Conservation (phyloP, 441 rosid species). For the Jatropha podagrica region DNA sequence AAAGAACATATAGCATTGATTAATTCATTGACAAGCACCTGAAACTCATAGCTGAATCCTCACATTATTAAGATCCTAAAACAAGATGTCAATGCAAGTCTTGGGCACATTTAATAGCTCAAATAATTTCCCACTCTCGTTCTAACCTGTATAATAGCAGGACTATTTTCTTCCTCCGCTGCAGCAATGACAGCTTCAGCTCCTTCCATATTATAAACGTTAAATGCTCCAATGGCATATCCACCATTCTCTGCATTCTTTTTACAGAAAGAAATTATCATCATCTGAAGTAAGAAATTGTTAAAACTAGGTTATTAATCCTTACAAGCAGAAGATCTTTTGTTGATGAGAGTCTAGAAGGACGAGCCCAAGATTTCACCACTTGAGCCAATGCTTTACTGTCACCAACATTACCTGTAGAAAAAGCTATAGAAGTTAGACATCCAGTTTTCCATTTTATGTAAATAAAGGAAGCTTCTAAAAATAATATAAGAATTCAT, state of each 20-base stretch:
- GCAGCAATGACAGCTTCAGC: slow-evolving; percentile 93
- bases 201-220: slow-evolving; percentile 95
- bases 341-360: slow-evolving; percentile 59
- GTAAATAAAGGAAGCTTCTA: slow-evolving; percentile 5
- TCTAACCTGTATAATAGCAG: slow-evolving; percentile 90
- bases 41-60: slow-evolving; percentile 4
- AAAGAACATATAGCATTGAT: slow-evolving; percentile 13
- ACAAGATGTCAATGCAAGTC: background rate
- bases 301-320: slow-evolving; percentile 14
- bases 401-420: slow-evolving; percentile 88
- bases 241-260: slow-evolving; percentile 86
- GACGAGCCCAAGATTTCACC: slow-evolving; percentile 87
- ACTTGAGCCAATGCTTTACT: slow-evolving; percentile 77
- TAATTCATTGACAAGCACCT: slow-evolving; percentile 7
- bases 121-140: background rate
- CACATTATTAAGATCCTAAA: background rate
- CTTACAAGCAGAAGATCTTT: slow-evolving; percentile 78
- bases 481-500: slow-evolving; percentile 9
- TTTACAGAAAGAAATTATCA: slow-evolving; percentile 29
- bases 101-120: background rate
- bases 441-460: slow-evolving; percentile 12
- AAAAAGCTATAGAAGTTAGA: slow-evolving; percentile 15
- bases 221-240: slow-evolving; percentile 97
- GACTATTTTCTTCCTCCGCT: slow-evolving; percentile 91
- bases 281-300: slow-evolving; percentile 22